phyloP scores from a whole-genome alignment of 2,329 filamentous ascomycete species.

The Colletotrichum cuscutae region DNA sequence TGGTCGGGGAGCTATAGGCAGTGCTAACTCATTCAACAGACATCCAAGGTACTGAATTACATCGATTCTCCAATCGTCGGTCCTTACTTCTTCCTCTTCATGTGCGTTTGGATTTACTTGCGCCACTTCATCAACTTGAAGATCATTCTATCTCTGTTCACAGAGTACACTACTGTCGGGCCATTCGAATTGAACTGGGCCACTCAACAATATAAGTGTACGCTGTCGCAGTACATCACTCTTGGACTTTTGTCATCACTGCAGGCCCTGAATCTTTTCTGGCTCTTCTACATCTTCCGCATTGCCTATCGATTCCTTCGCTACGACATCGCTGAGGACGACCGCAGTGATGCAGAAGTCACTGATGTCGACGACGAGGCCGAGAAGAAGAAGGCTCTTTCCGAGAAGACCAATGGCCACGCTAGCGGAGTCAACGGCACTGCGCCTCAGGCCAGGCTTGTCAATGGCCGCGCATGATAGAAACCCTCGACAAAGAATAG shows the following conservation, averaged over 20 bases:
- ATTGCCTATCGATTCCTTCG: constrained; percentile 78
- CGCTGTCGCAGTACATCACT: constrained; percentile 75
- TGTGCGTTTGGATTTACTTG: constrained; percentile 86
- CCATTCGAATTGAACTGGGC: constrained; percentile 83
- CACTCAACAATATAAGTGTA: constrained; percentile 81
- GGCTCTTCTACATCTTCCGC: constrained; percentile 81
- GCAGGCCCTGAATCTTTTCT: constrained; percentile 83
- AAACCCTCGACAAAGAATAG: background rate
- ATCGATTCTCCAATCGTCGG: constrained; percentile 81
- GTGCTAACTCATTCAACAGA: constrained; percentile 58
- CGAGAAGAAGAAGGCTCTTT: constrained; percentile 38
- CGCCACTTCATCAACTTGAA: constrained; percentile 86
- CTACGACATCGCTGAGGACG: constrained; percentile 72
- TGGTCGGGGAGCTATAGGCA: background rate
- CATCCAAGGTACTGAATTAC: constrained; percentile 93
- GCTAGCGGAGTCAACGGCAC: constrained; percentile 24
- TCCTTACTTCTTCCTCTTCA: constrained; percentile 87
- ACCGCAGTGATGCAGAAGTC: constrained; percentile 76
- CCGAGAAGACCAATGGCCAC: constrained; percentile 27
- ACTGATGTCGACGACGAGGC: constrained; percentile 58
- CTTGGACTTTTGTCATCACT: constrained; percentile 71
- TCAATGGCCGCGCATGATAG: constrained; percentile 17
- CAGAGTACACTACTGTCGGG: constrained; percentile 78
- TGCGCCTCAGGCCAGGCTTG: constrained; percentile 15
- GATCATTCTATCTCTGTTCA: constrained; percentile 80